Base-by-base conservation (phyloP, 2,329 filamentous ascomycete species). In the Cryoendolithus antarcticus region DNA sequence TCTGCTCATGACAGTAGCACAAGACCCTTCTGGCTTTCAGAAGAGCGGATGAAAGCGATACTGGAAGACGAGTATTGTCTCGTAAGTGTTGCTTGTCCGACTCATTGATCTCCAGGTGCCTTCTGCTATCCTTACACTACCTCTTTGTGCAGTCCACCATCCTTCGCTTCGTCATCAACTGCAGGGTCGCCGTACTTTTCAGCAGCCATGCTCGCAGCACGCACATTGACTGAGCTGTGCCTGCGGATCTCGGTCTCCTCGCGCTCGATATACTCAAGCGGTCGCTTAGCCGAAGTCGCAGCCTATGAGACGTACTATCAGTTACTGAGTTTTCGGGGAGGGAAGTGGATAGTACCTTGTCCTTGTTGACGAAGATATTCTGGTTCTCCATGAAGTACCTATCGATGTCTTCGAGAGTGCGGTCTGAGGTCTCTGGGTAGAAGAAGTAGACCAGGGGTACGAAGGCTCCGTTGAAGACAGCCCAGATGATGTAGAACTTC, bases 391-490 rank as follows among this genome's bases (percentile, higher is more conserved):
- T 38, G 45, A 48, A 47, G 34, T 46, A 45, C 11, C 27, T 42
- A 31, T 53, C 51, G n/a, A 55, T 53, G 24, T 53, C 52, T 30
- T 55, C 52, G 9, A 60, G 49, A 2, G 56, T 52, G 21, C 56
- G 44, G 34, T 44, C 50, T 2, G 50, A 50, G 3, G 57, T 62
- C 39, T 60, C 58, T 4, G 57, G 53, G 41, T 52, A 57, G 42
- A 56, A 48, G 28, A 58, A 45, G 47, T 69, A 69, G 9, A 69
- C 57, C 7, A 65, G 59, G 1, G 68, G 69, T 0, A 73, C 55
- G 45, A 72, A 72, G 3, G 51, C 48, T 4, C 48, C 46, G 60
- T 73, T 74, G 42, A 74, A 62, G 8, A 66, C 60, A 3, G 66
- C 67, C 53, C 72, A 74, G 57, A 66, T 57, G 39, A 67, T 59